Evolutionary conservation across 768 basidiomycete species (phyloP).

Genomic region (Tephrocybe sp.): DNA sequence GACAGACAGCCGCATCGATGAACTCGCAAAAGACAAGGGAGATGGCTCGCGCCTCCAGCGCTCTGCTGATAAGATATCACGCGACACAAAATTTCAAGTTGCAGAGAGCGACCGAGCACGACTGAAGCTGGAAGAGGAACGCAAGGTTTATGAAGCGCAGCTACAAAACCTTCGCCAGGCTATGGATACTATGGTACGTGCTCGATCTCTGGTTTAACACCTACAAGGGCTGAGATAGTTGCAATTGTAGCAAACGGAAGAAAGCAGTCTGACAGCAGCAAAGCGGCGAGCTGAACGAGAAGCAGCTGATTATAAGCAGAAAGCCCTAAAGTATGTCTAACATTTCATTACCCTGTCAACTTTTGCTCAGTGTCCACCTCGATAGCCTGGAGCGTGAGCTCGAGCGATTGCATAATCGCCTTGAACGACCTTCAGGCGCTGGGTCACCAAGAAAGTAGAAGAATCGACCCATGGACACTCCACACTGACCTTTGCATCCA

Average conservation of each 20-base stretch:
- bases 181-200: conserved; percentile 63
- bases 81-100: conserved; percentile 54
- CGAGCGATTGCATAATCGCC: conserved; percentile 65
- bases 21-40: conserved; percentile 56
- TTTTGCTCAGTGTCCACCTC: conserved; percentile 4
- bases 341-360: not conserved
- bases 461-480: conserved; percentile 10
- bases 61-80: conserved; percentile 34
- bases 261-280: conserved; percentile 63
- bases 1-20: conserved; percentile 71
- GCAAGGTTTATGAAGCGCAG: conserved; percentile 58
- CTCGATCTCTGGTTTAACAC: not conserved
- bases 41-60: conserved; percentile 43
- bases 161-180: conserved; percentile 53
- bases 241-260: conserved; percentile 60
- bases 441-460: conserved; percentile 32
- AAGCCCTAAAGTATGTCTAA: conserved; percentile 56
- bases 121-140: conserved; percentile 63
- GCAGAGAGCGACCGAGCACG: conserved; percentile 65
- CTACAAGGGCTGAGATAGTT: not conserved
- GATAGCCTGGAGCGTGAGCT: conserved; percentile 62
- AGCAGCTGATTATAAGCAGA: conserved; percentile 71
- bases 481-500: conserved; percentile 5
- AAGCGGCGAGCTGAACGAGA: conserved; percentile 80
- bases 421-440: conserved; percentile 55